Base-by-base conservation (phyloP, 2,329 filamentous ascomycete genomes). In the Aspergillus niger region DNA sequence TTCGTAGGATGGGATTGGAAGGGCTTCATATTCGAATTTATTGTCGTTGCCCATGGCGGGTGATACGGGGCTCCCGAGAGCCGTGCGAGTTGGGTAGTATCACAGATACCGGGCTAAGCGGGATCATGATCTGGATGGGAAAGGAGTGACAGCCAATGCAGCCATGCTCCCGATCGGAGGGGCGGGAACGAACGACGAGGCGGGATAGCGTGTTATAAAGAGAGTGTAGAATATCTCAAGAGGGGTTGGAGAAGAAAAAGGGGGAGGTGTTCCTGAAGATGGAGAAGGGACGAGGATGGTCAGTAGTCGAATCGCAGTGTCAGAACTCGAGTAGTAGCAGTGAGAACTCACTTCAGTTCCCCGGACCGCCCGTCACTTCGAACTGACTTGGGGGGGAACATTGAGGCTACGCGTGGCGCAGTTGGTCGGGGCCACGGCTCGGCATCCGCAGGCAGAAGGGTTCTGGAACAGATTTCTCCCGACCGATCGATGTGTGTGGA, bases 1-100 rank as follows among this genome's bases (percentile, higher is more conserved):
- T 76, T 94, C 91, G 77, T 95, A 95, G 48, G 88, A 87, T 30
- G 91, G 91, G 73, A 95, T 94, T 32, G 91, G 89, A 49, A 89
- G 82, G 64, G 83, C 78, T 70, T 86, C 83, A 75, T 88, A 87
- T 62, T 80, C 80, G 67, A 76, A 76, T 70, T 86, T 86, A 74
- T 85, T 80, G 74, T 84, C 83, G 69, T 68, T 72, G 63, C 73
- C 72, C 77, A 79, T 79, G 67, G 69, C 70, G 69, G 64, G 63
- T 64, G 64, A 62, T 58, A 57, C 60, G 66, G 63, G 67, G 69
- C 73, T 72, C 70, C 62, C 63, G 64, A 58, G 72, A 76, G 73
- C 73, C 63, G 66, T 68, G 64, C 65, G 58, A 71, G 67, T 64
- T 67, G 62, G 67, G 71, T 64, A 67, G 62, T 60, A 67, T 68